Evolutionary conservation across 768 basidiomycete genomes (phyloP).

Genomic region (Steccherinum ochraceum): DNA sequence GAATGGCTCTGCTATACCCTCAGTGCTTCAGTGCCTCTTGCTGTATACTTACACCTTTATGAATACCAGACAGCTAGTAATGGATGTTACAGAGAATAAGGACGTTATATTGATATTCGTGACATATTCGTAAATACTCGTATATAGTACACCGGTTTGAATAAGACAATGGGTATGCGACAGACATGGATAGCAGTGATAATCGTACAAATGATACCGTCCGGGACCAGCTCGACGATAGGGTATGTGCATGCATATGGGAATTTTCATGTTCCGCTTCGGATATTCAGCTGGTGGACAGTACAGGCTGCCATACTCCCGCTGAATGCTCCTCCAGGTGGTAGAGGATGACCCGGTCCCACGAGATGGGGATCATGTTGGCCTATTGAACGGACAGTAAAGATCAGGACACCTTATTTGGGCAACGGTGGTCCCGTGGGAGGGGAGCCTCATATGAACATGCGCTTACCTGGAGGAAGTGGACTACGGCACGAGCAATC

Average conservation of each 20-base stretch:
- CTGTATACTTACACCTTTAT: too few relatives aligned
- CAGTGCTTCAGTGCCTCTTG: too few relatives aligned
- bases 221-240: background rate
- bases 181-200: background rate
- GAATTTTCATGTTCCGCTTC: background rate
- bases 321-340: slow-evolving; percentile 63
- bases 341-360: slow-evolving; percentile 64
- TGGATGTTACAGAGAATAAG: too few relatives aligned
- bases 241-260: background rate
- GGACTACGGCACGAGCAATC: slow-evolving; percentile 63
- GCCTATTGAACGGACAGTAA: slow-evolving; percentile 32
- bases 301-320: slow-evolving; percentile 70
- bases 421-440: background rate
- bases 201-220: background rate
- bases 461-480: slow-evolving; percentile 59
- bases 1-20: too few relatives aligned
- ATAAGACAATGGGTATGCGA: background rate
- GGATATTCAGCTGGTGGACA: slow-evolving; percentile 24
- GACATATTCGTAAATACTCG: background rate
- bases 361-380: slow-evolving; percentile 62
- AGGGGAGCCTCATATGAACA: background rate
- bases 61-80: too few relatives aligned
- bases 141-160: background rate
- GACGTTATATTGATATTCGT: background rate
- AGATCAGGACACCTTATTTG: background rate